A percentile compares a stretch with the other conserved stretches of the same genome.
phyloP scores from a whole-genome alignment of 2,329 filamentous ascomycete species.

The Teratosphaeria destructans region DNA sequence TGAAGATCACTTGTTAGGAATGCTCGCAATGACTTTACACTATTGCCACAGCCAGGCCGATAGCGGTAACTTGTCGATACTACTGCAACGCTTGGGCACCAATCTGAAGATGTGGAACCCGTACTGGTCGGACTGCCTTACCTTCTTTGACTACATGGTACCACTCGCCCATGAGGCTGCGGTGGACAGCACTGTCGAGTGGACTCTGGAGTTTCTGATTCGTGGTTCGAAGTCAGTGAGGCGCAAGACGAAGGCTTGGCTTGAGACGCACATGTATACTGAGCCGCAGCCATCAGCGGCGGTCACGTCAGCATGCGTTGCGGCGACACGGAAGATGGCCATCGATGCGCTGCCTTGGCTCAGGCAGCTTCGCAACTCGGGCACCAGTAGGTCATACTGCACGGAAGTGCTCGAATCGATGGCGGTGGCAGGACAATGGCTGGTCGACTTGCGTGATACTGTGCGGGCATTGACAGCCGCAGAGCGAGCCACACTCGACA shows the following conservation, averaged over 20 bases:
- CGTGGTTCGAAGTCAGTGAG: neutral
- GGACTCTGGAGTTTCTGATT: neutral
- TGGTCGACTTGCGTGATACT: neutral
- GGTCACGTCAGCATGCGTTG: neutral
- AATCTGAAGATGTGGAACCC: neutral
- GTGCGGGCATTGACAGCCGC: neutral
- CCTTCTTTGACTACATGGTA: neutral
- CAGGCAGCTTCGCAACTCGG: neutral
- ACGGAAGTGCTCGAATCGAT: neutral
- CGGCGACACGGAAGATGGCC: neutral
- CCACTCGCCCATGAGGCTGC: neutral
- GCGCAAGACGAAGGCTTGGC: neutral
- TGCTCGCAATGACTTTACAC: slow-evolving; percentile 11
- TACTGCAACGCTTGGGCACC: neutral
- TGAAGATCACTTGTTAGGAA: slow-evolving; percentile 8
- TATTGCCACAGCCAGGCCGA: slow-evolving; percentile 5
- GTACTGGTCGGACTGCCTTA: neutral
- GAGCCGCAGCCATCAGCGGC: neutral
- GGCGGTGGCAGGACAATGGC: neutral
- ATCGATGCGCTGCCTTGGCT: neutral
- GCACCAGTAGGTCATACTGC: neutral
- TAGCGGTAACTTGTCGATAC: neutral
- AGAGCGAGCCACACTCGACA: neutral
- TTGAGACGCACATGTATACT: neutral
- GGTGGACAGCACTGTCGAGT: neutral